A percentile compares a stretch with the other conserved stretches of the same genome.
Evolutionary conservation across 1,139 yeast genomes (phyloP).

Genomic region (Petasospora rhodanensis): DNA sequence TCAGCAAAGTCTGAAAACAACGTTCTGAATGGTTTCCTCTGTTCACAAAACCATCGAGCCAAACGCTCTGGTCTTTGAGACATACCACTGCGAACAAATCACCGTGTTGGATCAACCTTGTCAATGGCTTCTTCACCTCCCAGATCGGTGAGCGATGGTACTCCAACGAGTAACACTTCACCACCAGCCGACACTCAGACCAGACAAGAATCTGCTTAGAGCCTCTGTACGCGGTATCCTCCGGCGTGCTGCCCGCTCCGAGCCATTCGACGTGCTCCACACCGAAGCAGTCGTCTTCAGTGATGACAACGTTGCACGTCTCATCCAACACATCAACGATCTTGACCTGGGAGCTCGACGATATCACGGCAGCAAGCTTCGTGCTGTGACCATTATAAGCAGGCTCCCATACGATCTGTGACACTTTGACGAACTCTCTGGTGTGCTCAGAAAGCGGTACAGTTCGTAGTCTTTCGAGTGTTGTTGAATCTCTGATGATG

Average conservation of each 20-base stretch:
- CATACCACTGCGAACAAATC: conserved; percentile 3
- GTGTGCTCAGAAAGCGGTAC: conserved; percentile 3
- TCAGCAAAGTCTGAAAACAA: conserved; percentile 8
- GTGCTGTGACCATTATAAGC: background rate
- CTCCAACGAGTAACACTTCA: conserved; percentile 17
- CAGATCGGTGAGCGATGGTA: conserved; percentile 4
- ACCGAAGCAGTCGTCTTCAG: conserved; percentile 19
- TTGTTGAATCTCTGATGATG: conserved; percentile 12
- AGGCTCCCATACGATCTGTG: conserved; percentile 20
- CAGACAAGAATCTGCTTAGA: conserved; percentile 17
- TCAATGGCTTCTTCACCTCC: conserved; percentile 15
- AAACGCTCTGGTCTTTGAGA: background rate
- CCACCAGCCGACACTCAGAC: conserved; percentile 8
- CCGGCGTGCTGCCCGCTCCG: conserved; percentile 1
- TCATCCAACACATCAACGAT: conserved; percentile 15
- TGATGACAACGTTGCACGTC: conserved; percentile 11
- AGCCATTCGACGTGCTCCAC: conserved; percentile 20
- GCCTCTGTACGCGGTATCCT: conserved; percentile 17
- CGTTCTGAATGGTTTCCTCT: conserved; percentile 7
- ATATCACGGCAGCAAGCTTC: conserved; percentile 16
- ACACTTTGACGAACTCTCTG: conserved; percentile 9
- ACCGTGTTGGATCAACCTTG: conserved; percentile 3
- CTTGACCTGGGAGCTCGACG: conserved; percentile 4
- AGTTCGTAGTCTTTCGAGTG: conserved; percentile 11
- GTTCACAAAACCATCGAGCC: conserved; percentile 5